Evolutionary conservation across 2,329 filamentous ascomycete species (phyloP).

Genomic region (Phoma sp.): DNA sequence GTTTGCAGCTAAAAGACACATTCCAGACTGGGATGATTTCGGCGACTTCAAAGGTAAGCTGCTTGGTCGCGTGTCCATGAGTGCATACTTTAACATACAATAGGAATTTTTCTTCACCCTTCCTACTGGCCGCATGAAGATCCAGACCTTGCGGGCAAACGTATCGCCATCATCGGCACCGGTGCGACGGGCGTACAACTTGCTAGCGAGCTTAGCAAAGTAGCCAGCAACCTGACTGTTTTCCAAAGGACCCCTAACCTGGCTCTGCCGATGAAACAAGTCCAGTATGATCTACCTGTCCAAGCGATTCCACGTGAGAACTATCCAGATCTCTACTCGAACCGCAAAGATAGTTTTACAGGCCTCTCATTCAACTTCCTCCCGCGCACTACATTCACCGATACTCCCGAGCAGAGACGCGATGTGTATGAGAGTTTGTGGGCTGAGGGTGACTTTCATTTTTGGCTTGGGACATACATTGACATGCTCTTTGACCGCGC

Average conservation of each 20-base stretch:
- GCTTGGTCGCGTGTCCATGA: too few relatives aligned
- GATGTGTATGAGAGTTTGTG: background rate
- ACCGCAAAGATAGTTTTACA: background rate
- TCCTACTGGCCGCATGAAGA: conserved; percentile 63
- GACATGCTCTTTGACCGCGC: background rate
- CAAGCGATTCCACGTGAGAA: background rate
- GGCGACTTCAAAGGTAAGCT: conserved; percentile 28
- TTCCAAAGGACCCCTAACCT: background rate
- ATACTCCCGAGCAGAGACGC: background rate
- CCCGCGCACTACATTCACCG: background rate
- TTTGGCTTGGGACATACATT: background rate
- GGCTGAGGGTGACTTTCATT: conserved; percentile 1
- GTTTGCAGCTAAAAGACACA: conserved; percentile 53
- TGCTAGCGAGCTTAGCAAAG: background rate
- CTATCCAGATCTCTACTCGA: background rate
- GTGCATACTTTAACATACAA: background rate
- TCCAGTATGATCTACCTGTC: background rate
- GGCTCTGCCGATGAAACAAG: background rate
- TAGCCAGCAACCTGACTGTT: background rate
- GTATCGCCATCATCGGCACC: background rate
- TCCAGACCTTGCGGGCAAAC: conserved; percentile 32
- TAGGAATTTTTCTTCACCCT: conserved; percentile 56
- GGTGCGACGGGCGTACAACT: conserved; percentile 1
- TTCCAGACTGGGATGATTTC: conserved; percentile 50
- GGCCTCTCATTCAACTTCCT: background rate